These are phyloP conservation scores for Ogataea wickerhamii DNA, from an alignment of 805 yeast genomes.

Conservation along the genomic window DNA sequence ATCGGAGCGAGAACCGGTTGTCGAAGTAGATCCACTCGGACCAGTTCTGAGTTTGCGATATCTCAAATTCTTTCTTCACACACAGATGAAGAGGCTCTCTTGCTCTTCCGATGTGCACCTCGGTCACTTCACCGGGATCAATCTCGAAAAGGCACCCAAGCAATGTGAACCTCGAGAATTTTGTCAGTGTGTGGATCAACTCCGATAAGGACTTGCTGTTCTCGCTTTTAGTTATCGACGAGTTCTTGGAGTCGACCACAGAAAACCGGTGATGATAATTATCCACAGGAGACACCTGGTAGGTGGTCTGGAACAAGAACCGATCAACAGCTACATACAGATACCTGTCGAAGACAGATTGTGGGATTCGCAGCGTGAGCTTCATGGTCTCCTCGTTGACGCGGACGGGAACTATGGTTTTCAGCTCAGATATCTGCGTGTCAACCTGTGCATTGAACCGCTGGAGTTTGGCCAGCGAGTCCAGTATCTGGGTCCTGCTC, in stretches of 20 bases:
- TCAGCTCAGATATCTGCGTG: constrained; percentile 15
- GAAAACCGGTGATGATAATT: constrained; percentile 26
- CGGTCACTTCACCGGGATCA: background rate
- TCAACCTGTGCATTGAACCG: constrained; percentile 17
- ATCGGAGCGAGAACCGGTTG: constrained; percentile 10
- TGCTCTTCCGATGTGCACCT: constrained; percentile 8
- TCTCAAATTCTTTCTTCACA: background rate
- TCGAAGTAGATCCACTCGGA: constrained; percentile 12
- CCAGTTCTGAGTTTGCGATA: constrained; percentile 5
- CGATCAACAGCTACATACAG: constrained; percentile 26
- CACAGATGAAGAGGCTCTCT: constrained; percentile 3
- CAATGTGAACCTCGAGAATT: constrained; percentile 8
- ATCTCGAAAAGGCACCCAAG: constrained; percentile 10
- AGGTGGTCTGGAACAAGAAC: constrained; percentile 22
- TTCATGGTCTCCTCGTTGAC: constrained; percentile 4
- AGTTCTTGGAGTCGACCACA: constrained; percentile 19
- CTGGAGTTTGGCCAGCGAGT: constrained; percentile 13
- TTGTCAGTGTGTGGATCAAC: constrained; percentile 1
- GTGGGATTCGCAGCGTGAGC: constrained; percentile 19
- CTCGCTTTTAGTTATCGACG: background rate
- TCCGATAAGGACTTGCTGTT: constrained; percentile 9
- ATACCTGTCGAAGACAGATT: constrained; percentile 13
- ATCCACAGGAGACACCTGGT: constrained; percentile 19
- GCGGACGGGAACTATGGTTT: constrained; percentile 1
- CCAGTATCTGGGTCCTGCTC: constrained; percentile 7